Base-by-base conservation (phyloP, 768 basidiomycete genomes). In the Auricularia cornea region DNA sequence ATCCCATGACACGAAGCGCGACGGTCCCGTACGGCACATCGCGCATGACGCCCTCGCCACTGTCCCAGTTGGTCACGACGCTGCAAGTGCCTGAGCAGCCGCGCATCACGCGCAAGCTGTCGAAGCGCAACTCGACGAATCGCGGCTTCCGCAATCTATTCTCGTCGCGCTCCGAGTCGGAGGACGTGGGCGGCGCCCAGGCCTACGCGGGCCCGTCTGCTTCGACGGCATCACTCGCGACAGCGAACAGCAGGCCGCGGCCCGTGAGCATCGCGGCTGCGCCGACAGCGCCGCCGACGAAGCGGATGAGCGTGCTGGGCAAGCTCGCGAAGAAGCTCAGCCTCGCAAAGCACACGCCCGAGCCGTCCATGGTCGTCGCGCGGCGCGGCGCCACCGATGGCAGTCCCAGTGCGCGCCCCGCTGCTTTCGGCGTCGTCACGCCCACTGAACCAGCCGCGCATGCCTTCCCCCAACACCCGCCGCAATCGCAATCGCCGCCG, bases 301-400 rank as follows among this genome's bases (percentile, higher is more conserved):
- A 57, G 28, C 54, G 54, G 28, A 57, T 31, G 54, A 57, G 54
- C 54, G 54, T 57, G 10, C 30, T 57, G 12, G 54, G 54, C 54
- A 57, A 57, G 28, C 54, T 57, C 20, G 54, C 54, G 54, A 57
- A 57, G 30, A 57, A 57, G 54, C 54, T 57, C 26, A 57, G 54
- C 29, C 28, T 57, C 30, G 54, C 54, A 16, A 57, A 57, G 54
- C 54, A 57, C 54, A 10, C 54, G 28, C 54, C 54, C 4, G 54
- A 26, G 30, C 54, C 54, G 54, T 18, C 44, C 44, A 57, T 57
- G 54, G 28, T 30, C 54, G 54, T 57, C 54, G 54, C 16, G 23
- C 54, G 54, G 12, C 54, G 54, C 44, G 44, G 20, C 6, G n/a
- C n/a, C n/a, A 48, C 11, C 44, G 35, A 38, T 38, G 35, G 35